Evolutionary conservation across 306 rosid species (phyloP).

Genomic region (Geum urbanum): DNA sequence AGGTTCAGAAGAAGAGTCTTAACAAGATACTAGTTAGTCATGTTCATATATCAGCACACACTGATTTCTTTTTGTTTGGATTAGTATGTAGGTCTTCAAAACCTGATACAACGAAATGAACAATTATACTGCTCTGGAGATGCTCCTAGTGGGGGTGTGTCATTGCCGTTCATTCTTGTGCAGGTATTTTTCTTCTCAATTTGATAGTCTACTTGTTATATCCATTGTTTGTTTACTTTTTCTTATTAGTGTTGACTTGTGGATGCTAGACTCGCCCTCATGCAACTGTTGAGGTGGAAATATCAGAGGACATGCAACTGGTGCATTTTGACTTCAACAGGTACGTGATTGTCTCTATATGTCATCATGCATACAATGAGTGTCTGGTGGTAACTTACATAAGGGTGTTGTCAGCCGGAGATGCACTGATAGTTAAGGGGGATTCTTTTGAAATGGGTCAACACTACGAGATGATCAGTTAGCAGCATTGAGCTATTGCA

Average conservation of each 20-base stretch:
- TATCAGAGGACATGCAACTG: conserved; percentile 98
- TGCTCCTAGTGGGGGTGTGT: conserved; percentile 90
- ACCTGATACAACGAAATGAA: conserved; percentile 81
- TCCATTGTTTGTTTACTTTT: neutral
- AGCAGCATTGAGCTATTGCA: neutral
- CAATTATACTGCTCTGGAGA: conserved; percentile 78
- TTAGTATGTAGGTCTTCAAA: conserved; percentile 83
- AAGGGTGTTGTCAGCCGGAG: neutral
- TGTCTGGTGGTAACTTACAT: neutral
- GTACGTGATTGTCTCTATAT: conserved; percentile 32
- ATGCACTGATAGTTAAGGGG: neutral
- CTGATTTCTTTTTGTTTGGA: conserved; percentile 36
- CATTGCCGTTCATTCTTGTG: conserved; percentile 91
- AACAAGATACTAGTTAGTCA: neutral
- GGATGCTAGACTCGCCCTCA: conserved; percentile 80
- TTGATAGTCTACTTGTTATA: conserved; percentile 4
- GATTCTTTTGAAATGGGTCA: too few relatives aligned
- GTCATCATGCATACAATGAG: neutral
- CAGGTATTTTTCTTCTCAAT: conserved; percentile 54
- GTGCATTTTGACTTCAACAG: conserved; percentile 98
- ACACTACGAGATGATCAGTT: neutral
- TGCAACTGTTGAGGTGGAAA: conserved; percentile 99
- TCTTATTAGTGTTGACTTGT: conserved; percentile 19
- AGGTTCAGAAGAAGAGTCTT: neutral
- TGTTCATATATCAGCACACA: conserved; percentile 1